These are phyloP conservation scores for Saccharomyces mikatae DNA, from an alignment of 805 yeast species.

Conservation along the genomic window DNA sequence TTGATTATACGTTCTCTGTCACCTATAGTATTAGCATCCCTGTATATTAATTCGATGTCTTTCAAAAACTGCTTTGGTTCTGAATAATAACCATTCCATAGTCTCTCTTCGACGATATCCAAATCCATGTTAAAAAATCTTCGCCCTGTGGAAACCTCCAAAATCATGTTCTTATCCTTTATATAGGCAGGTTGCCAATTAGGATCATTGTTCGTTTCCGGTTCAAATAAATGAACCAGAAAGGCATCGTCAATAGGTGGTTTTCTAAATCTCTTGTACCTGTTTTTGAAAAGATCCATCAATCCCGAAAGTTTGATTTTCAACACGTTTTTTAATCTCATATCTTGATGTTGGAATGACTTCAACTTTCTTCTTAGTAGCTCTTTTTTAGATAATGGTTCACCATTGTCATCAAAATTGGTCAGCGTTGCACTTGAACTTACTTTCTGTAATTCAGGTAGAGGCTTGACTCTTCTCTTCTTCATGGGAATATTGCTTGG, in stretches of 20 bases:
- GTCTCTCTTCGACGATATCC: conserved; percentile 85
- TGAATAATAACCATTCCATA: conserved; percentile 94
- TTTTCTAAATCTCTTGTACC: conserved; percentile 85
- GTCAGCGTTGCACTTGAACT: conserved; percentile 18
- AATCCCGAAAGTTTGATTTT: conserved; percentile 80
- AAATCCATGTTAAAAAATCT: conserved; percentile 81
- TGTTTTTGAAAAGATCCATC: conserved; percentile 79
- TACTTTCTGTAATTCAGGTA: conserved; percentile 34
- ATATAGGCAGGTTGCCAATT: conserved; percentile 36
- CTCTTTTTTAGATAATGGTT: conserved; percentile 29
- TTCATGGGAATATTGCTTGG: conserved; percentile 68
- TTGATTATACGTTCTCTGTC: conserved; percentile 75
- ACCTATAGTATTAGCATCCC: conserved; percentile 63
- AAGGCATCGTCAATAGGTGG: conserved; percentile 78
- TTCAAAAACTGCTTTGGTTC: conserved; percentile 85
- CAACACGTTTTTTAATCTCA: conserved; percentile 72
- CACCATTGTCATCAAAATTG: conserved; percentile 21
- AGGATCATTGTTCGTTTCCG: conserved; percentile 32
- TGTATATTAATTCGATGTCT: conserved; percentile 77
- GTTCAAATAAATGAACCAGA: conserved; percentile 72
- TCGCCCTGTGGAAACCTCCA: conserved; percentile 70
- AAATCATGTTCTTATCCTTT: conserved; percentile 63
- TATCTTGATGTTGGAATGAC: conserved; percentile 51
- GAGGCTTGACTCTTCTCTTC: conserved; percentile 37
- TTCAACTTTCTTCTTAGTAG: conserved; percentile 37